Base-by-base conservation (phyloP, 768 basidiomycete species). In the Wakefieldia striispora region DNA sequence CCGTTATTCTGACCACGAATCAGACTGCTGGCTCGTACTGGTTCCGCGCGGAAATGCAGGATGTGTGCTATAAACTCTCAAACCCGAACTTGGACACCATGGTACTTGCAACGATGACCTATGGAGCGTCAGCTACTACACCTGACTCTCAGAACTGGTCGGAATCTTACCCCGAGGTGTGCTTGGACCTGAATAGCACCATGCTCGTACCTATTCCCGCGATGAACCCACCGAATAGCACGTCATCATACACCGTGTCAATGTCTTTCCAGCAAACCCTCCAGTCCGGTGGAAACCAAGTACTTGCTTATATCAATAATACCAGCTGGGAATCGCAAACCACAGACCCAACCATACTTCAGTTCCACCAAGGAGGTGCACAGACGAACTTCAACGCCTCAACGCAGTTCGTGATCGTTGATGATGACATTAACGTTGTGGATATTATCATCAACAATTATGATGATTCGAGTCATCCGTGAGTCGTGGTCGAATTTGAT, bases 1-100 rank as follows among this genome's bases (percentile, higher is more conserved):
- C 72, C n/a, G 78, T 75, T 29, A 65, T 80, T 34, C 57, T 80
- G 14, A 53, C 52, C 20, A 72, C 77, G 31, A 72, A 76, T 50
- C 67, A 67, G 50, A 72, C 70, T 6, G 56, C 45, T 24, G 69
- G 67, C 19, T 59, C 62, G 4, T 72, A 72, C 41, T 62, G 64
- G 17, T 54, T 77, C 54, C 70, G 75, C 20, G 70, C 70, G 10
- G 67, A 64, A 35, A 56, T 76, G 53, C 72, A 73, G 40, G 59
- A 40, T 4, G 31, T 50, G 1, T 66, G 65, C 37, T 71, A 69
- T 42, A 69, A 69, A 23, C 56, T 66, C 39, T 1, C 56, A 7
- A 69, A 66, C 44, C 60, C 65, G 3, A 56, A 60, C 41, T 44
- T 66, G n/a, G 55, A 66, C 20, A 51, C 37, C 6, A 49, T 66